phyloP scores from a whole-genome alignment of 176 grass and related monocot species.

The Musa troglodytarum region DNA sequence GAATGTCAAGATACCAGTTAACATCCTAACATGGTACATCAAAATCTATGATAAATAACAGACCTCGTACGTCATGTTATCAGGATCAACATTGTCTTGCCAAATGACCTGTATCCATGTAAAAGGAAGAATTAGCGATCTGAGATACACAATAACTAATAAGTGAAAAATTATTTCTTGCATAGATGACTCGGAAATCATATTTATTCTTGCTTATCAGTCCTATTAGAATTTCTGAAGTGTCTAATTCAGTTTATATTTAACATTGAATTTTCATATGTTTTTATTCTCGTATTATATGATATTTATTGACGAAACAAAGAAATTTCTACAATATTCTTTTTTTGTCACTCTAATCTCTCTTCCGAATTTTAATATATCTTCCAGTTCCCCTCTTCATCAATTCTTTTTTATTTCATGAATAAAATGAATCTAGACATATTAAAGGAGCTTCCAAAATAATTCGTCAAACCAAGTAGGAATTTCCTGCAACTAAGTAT shows the following conservation, averaged over 20 bases:
- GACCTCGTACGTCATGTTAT: slow-evolving; percentile 99
- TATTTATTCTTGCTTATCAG: neutral
- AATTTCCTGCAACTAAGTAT: neutral
- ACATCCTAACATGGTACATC: slow-evolving; percentile 8
- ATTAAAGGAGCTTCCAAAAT: neutral
- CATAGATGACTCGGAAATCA: neutral
- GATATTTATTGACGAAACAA: neutral
- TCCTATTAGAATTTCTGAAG: no score
- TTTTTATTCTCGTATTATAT: neutral
- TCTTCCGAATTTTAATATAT: neutral
- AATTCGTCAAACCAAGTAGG: neutral
- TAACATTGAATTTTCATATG: neutral
- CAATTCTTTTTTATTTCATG: neutral
- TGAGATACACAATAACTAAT: neutral
- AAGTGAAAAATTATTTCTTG: neutral
- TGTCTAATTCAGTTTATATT: no score
- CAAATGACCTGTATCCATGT: slow-evolving; percentile 59
- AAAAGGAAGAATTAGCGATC: neutral
- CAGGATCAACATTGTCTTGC: slow-evolving; percentile 91
- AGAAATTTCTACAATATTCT: neutral
- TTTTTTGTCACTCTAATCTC: neutral
- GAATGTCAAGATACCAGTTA: neutral
- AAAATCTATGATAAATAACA: slow-evolving; percentile 13
- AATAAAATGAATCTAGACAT: neutral
- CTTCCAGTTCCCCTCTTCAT: neutral